phyloP scores from a whole-genome alignment of 2,329 filamentous ascomycete species.

The Tolypocladium paradoxum region DNA sequence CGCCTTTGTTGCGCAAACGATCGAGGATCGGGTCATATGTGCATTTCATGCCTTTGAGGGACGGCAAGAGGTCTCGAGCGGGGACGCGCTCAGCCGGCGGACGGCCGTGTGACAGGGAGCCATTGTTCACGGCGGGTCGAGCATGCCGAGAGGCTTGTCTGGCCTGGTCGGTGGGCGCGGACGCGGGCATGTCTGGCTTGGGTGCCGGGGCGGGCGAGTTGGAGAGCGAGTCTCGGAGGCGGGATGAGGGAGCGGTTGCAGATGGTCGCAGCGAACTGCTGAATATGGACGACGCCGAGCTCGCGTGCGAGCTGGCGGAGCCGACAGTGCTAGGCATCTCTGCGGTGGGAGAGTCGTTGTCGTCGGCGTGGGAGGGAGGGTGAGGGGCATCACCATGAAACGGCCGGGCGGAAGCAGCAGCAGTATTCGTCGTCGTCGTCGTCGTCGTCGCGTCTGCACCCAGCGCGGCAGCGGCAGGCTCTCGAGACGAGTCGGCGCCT shows the following conservation, averaged over 20 bases:
- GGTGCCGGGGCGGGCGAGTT: constrained; percentile 35
- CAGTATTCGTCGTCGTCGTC: constrained; percentile 6
- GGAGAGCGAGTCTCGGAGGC: constrained; percentile 39
- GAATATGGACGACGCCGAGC: constrained; percentile 61
- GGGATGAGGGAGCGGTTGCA: constrained; percentile 30
- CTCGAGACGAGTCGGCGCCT: constrained; percentile 12
- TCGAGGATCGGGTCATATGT: constrained; percentile 51
- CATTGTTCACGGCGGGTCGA: constrained; percentile 18
- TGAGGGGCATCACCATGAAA: constrained; percentile 14
- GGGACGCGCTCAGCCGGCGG: constrained; percentile 32
- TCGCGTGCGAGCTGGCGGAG: constrained; percentile 62
- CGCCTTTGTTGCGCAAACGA: constrained; percentile 34
- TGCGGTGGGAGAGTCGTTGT: constrained; percentile 48
- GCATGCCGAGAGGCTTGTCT: constrained; percentile 15
- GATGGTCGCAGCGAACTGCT: constrained; percentile 36
- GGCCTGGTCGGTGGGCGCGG: constrained; percentile 32
- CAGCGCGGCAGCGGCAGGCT: constrained; percentile 10
- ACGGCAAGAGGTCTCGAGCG: constrained; percentile 45
- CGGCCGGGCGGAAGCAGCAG: constrained; percentile 7
- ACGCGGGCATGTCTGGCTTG: constrained; percentile 45
- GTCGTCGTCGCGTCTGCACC: constrained; percentile 15
- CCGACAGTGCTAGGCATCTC: constrained; percentile 61
- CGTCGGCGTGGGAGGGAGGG: constrained; percentile 40
- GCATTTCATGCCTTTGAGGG: constrained; percentile 46
- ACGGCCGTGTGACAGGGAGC: constrained; percentile 23